Evolutionary conservation across 352 stramenopile species (phyloP).

Genomic region (Salisapilia sapeloensis): DNA sequence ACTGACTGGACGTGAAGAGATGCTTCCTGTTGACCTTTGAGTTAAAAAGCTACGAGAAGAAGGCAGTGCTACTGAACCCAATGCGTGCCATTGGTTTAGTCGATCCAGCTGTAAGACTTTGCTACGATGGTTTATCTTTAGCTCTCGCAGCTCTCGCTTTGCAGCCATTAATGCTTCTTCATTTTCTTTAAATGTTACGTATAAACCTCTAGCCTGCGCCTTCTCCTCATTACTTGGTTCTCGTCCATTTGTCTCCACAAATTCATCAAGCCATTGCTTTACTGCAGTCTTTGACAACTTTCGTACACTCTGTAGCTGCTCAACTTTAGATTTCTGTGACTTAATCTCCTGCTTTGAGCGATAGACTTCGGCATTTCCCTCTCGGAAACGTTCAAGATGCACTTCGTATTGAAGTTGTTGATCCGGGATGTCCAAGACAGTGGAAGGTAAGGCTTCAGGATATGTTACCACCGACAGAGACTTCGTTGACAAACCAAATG

Average conservation of each 20-base stretch:
- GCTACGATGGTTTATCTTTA: slow-evolving; percentile 31
- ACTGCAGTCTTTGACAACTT: slow-evolving; percentile 32
- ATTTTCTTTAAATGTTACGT: slow-evolving; percentile 52
- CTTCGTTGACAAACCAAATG: slow-evolving; percentile 3
- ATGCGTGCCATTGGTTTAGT: slow-evolving; percentile 25
- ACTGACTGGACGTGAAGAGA: too few relatives aligned
- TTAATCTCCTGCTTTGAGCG: slow-evolving; percentile 22
- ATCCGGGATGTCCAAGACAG: too few relatives aligned
- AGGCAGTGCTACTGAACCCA: too few relatives aligned
- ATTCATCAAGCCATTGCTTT: slow-evolving; percentile 45
- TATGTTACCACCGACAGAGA: not conserved
- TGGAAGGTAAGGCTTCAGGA: too few relatives aligned
- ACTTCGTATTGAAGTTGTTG: slow-evolving; percentile 22
- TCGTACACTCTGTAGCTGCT: slow-evolving; percentile 18
- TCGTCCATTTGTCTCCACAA: slow-evolving; percentile 20
- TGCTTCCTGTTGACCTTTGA: too few relatives aligned
- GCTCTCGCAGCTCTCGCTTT: slow-evolving; percentile 13
- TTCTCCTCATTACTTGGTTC: slow-evolving; percentile 70
- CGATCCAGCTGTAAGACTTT: slow-evolving; percentile 25
- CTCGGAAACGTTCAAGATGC: slow-evolving; percentile 18
- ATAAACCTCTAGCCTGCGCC: slow-evolving; percentile 53
- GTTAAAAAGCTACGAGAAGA: too few relatives aligned
- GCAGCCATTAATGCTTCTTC: slow-evolving; percentile 28
- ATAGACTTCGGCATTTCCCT: slow-evolving; percentile 18
- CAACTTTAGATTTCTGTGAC: slow-evolving; percentile 13